Conservation (phyloP, 1,139 yeast species). For the Sugiyamaella paludigena region DNA sequence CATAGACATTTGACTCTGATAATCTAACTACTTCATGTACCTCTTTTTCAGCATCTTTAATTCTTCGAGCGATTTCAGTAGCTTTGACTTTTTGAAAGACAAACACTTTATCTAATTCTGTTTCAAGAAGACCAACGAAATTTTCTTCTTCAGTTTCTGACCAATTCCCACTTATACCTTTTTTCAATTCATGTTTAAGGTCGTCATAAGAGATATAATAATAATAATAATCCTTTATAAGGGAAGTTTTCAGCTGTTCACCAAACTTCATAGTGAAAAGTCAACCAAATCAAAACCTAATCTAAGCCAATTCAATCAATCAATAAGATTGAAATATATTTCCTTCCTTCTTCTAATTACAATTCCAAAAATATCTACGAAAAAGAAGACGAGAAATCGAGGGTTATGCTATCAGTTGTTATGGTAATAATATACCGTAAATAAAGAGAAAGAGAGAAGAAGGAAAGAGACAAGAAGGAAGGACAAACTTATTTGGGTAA, state of each 20-base stretch:
- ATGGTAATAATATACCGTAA: no score
- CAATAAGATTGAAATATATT: no score
- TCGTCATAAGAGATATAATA: conserved; percentile 91
- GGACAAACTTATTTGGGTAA: no score
- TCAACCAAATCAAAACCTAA: no score
- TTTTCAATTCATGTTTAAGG: conserved; percentile 73
- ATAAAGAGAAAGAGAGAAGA: no score
- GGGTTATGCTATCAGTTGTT: no score
- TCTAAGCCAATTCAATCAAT: no score
- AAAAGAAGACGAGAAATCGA: no score
- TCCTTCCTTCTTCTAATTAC: no score
- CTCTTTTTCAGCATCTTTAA: conserved; percentile 71
- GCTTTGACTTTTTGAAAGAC: conserved; percentile 85
- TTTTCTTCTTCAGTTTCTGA: conserved; percentile 73
- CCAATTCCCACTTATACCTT: conserved; percentile 65
- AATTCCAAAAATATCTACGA: no score
- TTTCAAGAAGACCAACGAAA: conserved; percentile 69
- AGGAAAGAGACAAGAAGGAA: no score
- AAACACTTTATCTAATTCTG: conserved; percentile 85
- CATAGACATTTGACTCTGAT: conserved; percentile 37
- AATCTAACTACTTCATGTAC: conserved; percentile 62
- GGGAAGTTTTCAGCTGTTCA: conserved; percentile 43
- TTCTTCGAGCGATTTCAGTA: conserved; percentile 77
- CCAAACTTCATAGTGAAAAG: conserved; percentile 43
- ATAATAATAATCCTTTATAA: conserved; percentile 68